phyloP scores from a whole-genome alignment of 768 basidiomycete genomes.

The Hericium alpestre region DNA sequence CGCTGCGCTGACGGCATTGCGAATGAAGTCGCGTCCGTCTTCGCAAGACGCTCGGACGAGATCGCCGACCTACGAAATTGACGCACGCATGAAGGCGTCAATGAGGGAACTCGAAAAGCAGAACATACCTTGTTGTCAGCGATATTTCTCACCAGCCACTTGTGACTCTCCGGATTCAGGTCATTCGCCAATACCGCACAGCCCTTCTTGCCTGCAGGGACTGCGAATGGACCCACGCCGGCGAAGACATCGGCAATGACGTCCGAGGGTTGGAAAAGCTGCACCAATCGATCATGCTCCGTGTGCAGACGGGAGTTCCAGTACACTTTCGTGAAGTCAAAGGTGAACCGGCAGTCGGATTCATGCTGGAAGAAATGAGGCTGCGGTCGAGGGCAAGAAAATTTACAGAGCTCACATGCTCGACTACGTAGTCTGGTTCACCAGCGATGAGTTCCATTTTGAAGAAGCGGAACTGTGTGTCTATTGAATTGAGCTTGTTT shows the following conservation, averaged over 20 bases:
- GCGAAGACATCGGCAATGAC: conserved; percentile 92
- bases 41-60: conserved; percentile 64
- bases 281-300: conserved; percentile 82
- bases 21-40: conserved; percentile 86
- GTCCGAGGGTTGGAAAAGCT: conserved; percentile 59
- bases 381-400: not conserved
- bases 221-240: conserved; percentile 91
- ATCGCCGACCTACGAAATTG: conserved; percentile 45
- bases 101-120: not conserved
- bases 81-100: conserved; percentile 1
- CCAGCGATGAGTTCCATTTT: conserved; percentile 96
- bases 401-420: conserved; percentile 51
- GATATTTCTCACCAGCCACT: conserved; percentile 68
- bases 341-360: conserved; percentile 76
- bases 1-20: conserved; percentile 36
- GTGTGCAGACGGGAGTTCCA: conserved; percentile 95
- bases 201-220: conserved; percentile 88
- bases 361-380: conserved; percentile 47
- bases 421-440: conserved; percentile 74
- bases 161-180: conserved; percentile 79
- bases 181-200: conserved; percentile 89
- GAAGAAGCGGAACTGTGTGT: conserved; percentile 83
- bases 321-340: conserved; percentile 93
- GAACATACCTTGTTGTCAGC: conserved; percentile 60
- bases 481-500: conserved; percentile 85